These are phyloP conservation scores for Xerocomus brunneocitrinus DNA, from an alignment of 768 basidiomycete species.

Conservation along the genomic window DNA sequence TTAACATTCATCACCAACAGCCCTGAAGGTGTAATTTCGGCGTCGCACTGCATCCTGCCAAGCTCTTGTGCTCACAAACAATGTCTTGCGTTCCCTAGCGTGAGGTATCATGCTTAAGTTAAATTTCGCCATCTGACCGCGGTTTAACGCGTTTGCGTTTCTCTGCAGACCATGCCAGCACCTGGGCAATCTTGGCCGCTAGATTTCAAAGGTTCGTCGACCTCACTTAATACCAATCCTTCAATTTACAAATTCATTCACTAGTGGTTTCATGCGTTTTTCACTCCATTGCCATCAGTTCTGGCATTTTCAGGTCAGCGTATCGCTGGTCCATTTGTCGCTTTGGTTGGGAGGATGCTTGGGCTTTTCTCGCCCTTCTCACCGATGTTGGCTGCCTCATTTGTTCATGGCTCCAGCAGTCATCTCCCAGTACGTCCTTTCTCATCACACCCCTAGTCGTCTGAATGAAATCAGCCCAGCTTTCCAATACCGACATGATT, in stretches of 20 bases:
- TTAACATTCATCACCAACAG: no score
- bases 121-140: background rate
- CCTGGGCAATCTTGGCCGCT: conserved; percentile 15
- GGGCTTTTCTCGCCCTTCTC: conserved; percentile 15
- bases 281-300: conserved; percentile 8
- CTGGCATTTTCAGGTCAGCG: conserved; percentile 11
- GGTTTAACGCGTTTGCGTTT: background rate
- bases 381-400: conserved; percentile 7
- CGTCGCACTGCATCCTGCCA: background rate
- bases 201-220: conserved; percentile 11
- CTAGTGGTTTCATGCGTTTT: conserved; percentile 8
- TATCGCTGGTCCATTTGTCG: conserved; percentile 15
- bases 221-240: background rate
- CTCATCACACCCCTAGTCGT: background rate
- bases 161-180: conserved; percentile 8
- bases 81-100: background rate
- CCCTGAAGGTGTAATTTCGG: background rate
- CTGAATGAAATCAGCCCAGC: background rate
- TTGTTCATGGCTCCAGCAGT: conserved; percentile 3
- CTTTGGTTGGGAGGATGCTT: conserved; percentile 15
- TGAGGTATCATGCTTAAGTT: background rate
- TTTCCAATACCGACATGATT: background rate
- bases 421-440: conserved; percentile 3
- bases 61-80: background rate
- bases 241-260: background rate